A percentile compares a stretch with the other conserved stretches of the same genome.
Conservation (phyloP, 2,329 filamentous ascomycete genomes). For the Diaporthe helianthi region DNA sequence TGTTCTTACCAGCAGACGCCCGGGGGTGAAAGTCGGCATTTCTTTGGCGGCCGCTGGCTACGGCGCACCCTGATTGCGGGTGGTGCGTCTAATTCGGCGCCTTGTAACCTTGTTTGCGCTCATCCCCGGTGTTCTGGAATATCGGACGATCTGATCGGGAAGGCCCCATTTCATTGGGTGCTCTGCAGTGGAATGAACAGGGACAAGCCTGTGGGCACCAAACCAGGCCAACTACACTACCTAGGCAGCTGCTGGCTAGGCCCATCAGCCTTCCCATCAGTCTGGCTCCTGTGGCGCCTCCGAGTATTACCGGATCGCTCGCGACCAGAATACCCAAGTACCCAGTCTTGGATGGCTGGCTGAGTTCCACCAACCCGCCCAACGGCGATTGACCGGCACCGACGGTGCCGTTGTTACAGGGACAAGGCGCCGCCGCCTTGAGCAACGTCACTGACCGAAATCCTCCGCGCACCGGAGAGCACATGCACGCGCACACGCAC, state of each 20-base stretch:
- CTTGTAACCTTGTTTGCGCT: constrained; percentile 17
- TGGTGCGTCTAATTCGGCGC: constrained; percentile 12
- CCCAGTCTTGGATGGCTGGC: neutral
- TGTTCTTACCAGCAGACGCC: constrained; percentile 20
- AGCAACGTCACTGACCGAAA: constrained; percentile 20
- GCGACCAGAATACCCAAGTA: neutral
- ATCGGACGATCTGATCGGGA: constrained; percentile 31
- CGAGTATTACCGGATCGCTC: constrained; percentile 1
- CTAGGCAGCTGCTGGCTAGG: too few species aligned
- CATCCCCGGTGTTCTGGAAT: constrained; percentile 27
- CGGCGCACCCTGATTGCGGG: neutral
- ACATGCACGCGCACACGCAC: constrained; percentile 20
- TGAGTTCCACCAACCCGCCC: constrained; percentile 13
- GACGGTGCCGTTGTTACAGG: constrained; percentile 16
- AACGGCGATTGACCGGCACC: constrained; percentile 15
- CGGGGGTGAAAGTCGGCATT: constrained; percentile 8
- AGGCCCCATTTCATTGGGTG: constrained; percentile 18
- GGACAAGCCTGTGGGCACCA: constrained; percentile 12
- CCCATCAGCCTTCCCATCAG: constrained; percentile 7
- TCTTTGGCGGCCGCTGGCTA: constrained; percentile 13
- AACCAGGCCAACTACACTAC: neutral
- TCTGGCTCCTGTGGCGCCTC: constrained; percentile 6
- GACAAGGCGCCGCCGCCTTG: constrained; percentile 8
- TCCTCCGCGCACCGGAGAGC: constrained; percentile 18
- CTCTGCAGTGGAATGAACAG: neutral